Percentiles rank a stretch among this genome's conserved stretches.
These are phyloP conservation scores for Hyphodiscus hymeniophilus DNA, from an alignment of 495 filamentous ascomycete species.

Conservation along the genomic window DNA sequence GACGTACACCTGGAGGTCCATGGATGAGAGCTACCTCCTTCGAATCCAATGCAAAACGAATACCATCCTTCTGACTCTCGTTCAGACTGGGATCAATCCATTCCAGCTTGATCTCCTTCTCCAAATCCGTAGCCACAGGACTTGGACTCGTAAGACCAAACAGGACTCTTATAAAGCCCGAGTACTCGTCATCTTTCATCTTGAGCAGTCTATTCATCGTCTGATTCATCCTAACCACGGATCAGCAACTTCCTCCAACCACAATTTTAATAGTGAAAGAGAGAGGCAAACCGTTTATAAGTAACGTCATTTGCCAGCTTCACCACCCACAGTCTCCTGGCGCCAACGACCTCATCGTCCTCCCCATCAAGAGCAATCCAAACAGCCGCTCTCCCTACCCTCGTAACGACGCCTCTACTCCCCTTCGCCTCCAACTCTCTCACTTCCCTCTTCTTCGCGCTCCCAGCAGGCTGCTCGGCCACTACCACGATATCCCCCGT, in stretches of 20 bases:
- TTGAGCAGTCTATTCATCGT: constrained; percentile 75
- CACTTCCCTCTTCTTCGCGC: constrained; percentile 64
- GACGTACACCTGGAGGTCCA: constrained; percentile 72
- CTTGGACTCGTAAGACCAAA: constrained; percentile 65
- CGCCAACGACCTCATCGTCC: constrained; percentile 49
- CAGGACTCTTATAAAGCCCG: constrained; percentile 68
- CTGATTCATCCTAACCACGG: constrained; percentile 61
- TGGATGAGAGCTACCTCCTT: constrained; percentile 88
- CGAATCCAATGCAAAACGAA: constrained; percentile 77
- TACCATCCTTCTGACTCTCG: constrained; percentile 83
- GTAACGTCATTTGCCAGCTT: constrained; percentile 96
- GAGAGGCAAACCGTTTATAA: constrained; percentile 57
- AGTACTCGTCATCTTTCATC: constrained; percentile 60
- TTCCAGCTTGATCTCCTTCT: constrained; percentile 39
- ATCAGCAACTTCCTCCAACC: not conserved
- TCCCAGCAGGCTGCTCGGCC: constrained; percentile 61
- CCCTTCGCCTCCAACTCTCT: constrained; percentile 55
- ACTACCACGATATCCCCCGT: constrained; percentile 84
- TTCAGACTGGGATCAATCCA: constrained; percentile 80
- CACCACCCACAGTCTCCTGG: constrained; percentile 56
- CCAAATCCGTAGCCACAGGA: constrained; percentile 38
- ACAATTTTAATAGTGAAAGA: not conserved
- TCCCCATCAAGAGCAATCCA: constrained; percentile 59
- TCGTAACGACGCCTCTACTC: constrained; percentile 73
- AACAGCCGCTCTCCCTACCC: constrained; percentile 53